A percentile compares a stretch with the other conserved stretches of the same genome.
Evolutionary conservation across 352 stramenopile species (phyloP).

Genomic region (Phytopythium oedochilum): DNA sequence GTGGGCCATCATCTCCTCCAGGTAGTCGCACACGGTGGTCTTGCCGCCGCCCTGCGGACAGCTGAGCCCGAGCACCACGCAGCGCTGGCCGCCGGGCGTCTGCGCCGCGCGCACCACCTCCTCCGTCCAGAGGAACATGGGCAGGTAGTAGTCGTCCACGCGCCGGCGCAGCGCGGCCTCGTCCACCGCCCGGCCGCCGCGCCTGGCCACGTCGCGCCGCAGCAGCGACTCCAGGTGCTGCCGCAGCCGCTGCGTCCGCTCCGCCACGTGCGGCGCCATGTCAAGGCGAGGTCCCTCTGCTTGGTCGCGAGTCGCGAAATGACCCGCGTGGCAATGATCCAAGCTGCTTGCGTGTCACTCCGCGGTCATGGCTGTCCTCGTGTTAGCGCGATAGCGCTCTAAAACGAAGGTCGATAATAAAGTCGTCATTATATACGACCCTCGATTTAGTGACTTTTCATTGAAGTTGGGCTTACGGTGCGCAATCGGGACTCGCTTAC

Average conservation of each 20-base stretch:
- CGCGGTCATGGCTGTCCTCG: neutral
- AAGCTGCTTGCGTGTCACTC: neutral
- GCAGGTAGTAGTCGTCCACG: conserved; percentile 74
- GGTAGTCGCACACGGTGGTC: conserved; percentile 70
- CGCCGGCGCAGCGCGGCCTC: conserved; percentile 35
- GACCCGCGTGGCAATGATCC: neutral
- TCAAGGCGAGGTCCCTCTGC: too few relatives aligned
- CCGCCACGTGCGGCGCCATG: conserved; percentile 2
- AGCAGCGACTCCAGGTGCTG: conserved; percentile 54
- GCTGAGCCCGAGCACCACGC: conserved; percentile 73
- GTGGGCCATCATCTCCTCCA: conserved; percentile 52
- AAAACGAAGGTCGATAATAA: neutral
- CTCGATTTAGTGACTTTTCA: neutral
- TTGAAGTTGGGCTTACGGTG: conserved; percentile 1
- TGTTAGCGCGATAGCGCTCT: neutral
- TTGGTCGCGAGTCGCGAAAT: neutral
- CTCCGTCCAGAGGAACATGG: conserved; percentile 70
- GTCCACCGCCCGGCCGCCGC: conserved; percentile 15
- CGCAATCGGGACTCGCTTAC: neutral
- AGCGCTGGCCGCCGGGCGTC: conserved; percentile 13
- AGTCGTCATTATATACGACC: too few relatives aligned
- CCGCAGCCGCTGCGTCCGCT: conserved; percentile 27
- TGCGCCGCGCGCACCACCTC: conserved; percentile 37
- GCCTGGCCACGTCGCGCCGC: conserved; percentile 29
- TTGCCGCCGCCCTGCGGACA: conserved; percentile 84